Conservation (phyloP, 441 rosid species). For the Brassica balearica region DNA sequence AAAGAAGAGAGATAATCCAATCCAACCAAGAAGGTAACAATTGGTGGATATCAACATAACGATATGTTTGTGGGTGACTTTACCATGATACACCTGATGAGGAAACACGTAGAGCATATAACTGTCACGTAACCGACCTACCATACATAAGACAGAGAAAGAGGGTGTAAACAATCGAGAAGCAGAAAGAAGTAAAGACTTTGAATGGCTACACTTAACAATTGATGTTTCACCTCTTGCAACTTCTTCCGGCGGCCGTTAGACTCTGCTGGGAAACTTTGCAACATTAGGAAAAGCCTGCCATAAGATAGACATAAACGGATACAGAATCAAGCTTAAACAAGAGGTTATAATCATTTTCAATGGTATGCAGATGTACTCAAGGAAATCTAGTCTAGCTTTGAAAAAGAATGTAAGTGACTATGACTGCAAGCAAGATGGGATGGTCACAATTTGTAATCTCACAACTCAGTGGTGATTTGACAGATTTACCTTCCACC, state of each 20-base stretch:
- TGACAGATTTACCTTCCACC: slow-evolving; percentile 77
- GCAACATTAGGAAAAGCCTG: slow-evolving; percentile 93
- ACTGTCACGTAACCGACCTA: slow-evolving; percentile 97
- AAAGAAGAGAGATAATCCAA: not conserved
- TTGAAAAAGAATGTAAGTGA: slow-evolving; percentile 21
- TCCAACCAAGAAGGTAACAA: slow-evolving; percentile 17
- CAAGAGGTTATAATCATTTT: slow-evolving; percentile 3
- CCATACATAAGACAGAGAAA: slow-evolving; percentile 38
- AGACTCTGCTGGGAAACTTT: slow-evolving; percentile 92
- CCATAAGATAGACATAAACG: slow-evolving; percentile 33
- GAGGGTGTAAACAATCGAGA: slow-evolving; percentile 10
- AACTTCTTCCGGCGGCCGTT: slow-evolving; percentile 90
- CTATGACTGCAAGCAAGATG: slow-evolving; percentile 3
- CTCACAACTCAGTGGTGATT: slow-evolving; percentile 5
- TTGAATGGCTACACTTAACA: not conserved
- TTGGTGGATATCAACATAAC: not conserved
- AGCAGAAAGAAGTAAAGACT: not conserved
- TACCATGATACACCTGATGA: slow-evolving; percentile 89
- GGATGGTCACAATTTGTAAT: not conserved
- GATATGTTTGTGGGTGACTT: slow-evolving; percentile 31
- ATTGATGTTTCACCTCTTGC: slow-evolving; percentile 67
- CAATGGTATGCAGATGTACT: not conserved
- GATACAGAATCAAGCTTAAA: slow-evolving; percentile 5
- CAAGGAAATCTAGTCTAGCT: slow-evolving; percentile 17
- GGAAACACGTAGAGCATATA: slow-evolving; percentile 89